Percentiles rank a stretch among this genome's conserved stretches.
Conservation (phyloP, 805 yeast genomes). For the Wickerhamomyces rabaulensis region DNA sequence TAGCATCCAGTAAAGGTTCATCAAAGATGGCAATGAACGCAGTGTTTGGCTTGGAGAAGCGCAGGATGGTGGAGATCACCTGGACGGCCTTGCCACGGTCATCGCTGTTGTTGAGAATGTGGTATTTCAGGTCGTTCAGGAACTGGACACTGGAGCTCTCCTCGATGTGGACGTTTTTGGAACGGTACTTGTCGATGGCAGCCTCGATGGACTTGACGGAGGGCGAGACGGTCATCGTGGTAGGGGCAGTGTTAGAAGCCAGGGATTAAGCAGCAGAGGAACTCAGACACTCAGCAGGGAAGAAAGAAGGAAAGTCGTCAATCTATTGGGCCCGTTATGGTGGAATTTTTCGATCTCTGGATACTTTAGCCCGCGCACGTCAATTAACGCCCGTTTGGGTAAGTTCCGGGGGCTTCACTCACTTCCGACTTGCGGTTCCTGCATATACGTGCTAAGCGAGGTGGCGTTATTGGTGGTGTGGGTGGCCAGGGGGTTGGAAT, state of each 20-base stretch:
- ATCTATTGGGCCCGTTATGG: too few relatives aligned
- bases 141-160: constrained; percentile 14
- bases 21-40: constrained; percentile 33
- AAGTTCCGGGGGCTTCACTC: not conserved
- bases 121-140: constrained; percentile 30
- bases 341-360: not conserved
- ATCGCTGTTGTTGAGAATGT: constrained; percentile 39
- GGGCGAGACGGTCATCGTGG: constrained; percentile 2
- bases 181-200: constrained; percentile 13
- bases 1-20: constrained; percentile 33
- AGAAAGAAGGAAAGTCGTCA: too few relatives aligned
- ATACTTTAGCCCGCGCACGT: not conserved
- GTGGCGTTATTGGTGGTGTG: too few relatives aligned
- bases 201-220: constrained; percentile 16
- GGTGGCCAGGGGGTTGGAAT: too few relatives aligned
- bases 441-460: not conserved
- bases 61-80: constrained; percentile 48
- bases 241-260: not conserved
- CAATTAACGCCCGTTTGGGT: not conserved
- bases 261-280: not conserved
- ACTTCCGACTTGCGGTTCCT: not conserved
- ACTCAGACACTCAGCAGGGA: too few relatives aligned
- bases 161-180: constrained; percentile 14
- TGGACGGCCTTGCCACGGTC: constrained; percentile 49
- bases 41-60: constrained; percentile 36